A percentile compares a stretch with the other conserved stretches of the same genome.
These are phyloP conservation scores for Ustilago shanxiensis DNA, from an alignment of 1,284 basidiomycete genomes.

Conservation along the genomic window DNA sequence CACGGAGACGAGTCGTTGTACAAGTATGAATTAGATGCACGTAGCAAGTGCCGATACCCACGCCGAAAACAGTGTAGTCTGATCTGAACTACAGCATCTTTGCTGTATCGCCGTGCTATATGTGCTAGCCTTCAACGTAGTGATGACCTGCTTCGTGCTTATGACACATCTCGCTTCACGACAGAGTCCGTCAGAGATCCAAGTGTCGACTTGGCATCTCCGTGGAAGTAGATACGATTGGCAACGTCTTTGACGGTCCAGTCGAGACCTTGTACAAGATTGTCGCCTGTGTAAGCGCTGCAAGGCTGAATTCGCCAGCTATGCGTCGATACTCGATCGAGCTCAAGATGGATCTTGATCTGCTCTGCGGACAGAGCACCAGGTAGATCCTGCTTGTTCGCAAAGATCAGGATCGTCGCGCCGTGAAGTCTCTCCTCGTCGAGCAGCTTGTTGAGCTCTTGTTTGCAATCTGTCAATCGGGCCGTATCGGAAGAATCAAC, in stretches of 20 bases:
- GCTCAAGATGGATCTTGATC: constrained; percentile 75
- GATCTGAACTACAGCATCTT: neutral
- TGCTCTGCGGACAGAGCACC: constrained; percentile 86
- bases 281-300: constrained; percentile 89
- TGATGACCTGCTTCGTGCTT: neutral
- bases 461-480: constrained; percentile 87
- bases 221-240: constrained; percentile 67
- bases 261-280: constrained; percentile 86
- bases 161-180: constrained; percentile 7
- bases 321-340: constrained; percentile 78
- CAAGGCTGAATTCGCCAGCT: constrained; percentile 91
- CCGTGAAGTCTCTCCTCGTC: constrained; percentile 94
- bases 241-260: constrained; percentile 94
- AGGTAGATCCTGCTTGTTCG: constrained; percentile 97
- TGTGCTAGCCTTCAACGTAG: no score
- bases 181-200: neutral
- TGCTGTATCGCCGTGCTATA: neutral
- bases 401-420: constrained; percentile 93
- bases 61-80: neutral
- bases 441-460: constrained; percentile 86
- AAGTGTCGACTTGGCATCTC: constrained; percentile 30
- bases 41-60: neutral
- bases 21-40: constrained; percentile 26
- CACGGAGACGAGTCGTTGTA: constrained; percentile 36
- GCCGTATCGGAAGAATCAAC: constrained; percentile 93